Conservation (phyloP, 2,329 filamentous ascomycete species). For the Ophiognomonia clavigignenti-juglandacearum region DNA sequence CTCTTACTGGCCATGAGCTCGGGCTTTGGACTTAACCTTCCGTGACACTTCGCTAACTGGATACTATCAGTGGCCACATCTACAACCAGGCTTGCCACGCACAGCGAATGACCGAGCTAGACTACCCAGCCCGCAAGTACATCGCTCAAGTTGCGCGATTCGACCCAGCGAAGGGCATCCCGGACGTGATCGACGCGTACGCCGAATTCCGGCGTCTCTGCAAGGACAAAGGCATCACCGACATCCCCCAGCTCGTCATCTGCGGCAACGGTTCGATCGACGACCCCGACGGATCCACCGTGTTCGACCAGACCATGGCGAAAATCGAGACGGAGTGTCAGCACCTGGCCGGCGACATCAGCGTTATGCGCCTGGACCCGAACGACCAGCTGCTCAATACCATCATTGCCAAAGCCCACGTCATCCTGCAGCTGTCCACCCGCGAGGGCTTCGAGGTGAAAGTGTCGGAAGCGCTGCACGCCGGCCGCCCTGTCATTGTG, state of each 20-base stretch:
- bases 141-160: slow-evolving; percentile 79
- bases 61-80: slow-evolving; percentile 48
- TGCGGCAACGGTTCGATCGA: slow-evolving; percentile 78
- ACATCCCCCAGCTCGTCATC: slow-evolving; percentile 68
- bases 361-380: slow-evolving; percentile 71
- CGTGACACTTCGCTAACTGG: too few relatives aligned
- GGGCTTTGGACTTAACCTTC: too few relatives aligned
- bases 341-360: slow-evolving; percentile 59
- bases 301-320: slow-evolving; percentile 69
- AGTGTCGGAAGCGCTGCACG: slow-evolving; percentile 77
- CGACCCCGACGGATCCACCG: slow-evolving; percentile 68
- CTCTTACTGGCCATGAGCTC: too few relatives aligned
- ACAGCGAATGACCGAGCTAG: slow-evolving; percentile 55
- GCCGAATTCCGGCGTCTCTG: slow-evolving; percentile 63
- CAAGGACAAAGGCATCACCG: slow-evolving; percentile 43
- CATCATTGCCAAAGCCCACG: slow-evolving; percentile 65
- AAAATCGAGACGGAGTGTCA: slow-evolving; percentile 60
- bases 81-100: slow-evolving; percentile 61
- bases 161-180: slow-evolving; percentile 78
- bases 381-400: slow-evolving; percentile 78
- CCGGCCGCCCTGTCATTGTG: slow-evolving; percentile 73
- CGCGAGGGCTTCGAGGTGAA: slow-evolving; percentile 85
- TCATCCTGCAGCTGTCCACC: slow-evolving; percentile 74
- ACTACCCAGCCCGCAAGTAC: slow-evolving; percentile 61
- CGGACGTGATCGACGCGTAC: slow-evolving; percentile 71